A percentile compares a stretch with the other conserved stretches of the same genome.
Conservation (phyloP, 1,139 yeast genomes). For the Yamadazyma atlantica region DNA sequence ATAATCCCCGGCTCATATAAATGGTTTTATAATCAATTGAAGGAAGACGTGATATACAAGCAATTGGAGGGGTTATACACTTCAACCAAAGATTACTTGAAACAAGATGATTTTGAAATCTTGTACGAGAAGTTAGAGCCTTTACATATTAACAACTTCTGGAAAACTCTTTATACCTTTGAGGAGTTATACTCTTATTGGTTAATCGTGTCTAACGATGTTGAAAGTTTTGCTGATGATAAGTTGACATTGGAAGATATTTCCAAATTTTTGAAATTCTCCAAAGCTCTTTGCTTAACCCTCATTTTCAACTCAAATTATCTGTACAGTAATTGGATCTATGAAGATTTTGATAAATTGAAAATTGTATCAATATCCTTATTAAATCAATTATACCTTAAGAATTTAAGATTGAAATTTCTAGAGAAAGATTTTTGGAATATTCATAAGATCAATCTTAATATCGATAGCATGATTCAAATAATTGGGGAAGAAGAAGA, state of each 20-base stretch:
- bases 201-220: slow-evolving; percentile 68
- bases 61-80: slow-evolving; percentile 1
- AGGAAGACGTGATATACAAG: slow-evolving; percentile 18
- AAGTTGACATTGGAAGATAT: slow-evolving; percentile 50
- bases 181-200: slow-evolving; percentile 44
- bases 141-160: slow-evolving; percentile 21
- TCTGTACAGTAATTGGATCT: slow-evolving; percentile 5
- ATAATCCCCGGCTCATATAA: slow-evolving; percentile 33
- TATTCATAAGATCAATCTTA: slow-evolving; percentile 26
- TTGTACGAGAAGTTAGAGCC: slow-evolving; percentile 11
- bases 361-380: slow-evolving; percentile 48
- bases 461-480: slow-evolving; percentile 30
- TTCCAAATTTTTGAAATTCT: slow-evolving; percentile 43
- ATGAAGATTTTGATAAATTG: slow-evolving; percentile 23
- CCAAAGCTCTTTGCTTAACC: slow-evolving; percentile 56
- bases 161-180: slow-evolving; percentile 36
- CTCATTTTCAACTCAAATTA: slow-evolving; percentile 42
- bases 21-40: slow-evolving; percentile 27
- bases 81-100: slow-evolving; percentile 22
- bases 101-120: slow-evolving; percentile 12
- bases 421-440: slow-evolving; percentile 61
- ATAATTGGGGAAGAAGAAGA: slow-evolving; percentile 43
- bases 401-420: slow-evolving; percentile 66
- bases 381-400: slow-evolving; percentile 64
- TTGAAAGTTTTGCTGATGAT: slow-evolving; percentile 52